phyloP scores from a whole-genome alignment of 2,329 filamentous ascomycete genomes.

The Pseudogymnoascus sp. region DNA sequence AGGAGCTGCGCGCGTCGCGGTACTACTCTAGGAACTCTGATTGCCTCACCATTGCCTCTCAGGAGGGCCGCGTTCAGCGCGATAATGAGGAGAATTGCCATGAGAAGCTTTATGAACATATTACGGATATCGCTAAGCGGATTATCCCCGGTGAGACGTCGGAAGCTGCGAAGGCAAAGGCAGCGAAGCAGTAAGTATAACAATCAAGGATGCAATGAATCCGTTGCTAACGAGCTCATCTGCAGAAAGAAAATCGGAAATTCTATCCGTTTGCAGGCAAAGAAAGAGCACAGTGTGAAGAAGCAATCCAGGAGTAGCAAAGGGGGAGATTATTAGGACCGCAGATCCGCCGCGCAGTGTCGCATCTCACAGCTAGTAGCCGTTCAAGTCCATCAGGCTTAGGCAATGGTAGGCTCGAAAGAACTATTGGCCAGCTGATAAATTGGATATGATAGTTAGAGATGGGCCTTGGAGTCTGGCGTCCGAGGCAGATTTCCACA shows the following conservation, averaged over 20 bases:
- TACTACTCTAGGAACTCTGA: constrained; percentile 24
- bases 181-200: constrained; percentile 34
- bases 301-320: constrained; percentile 16
- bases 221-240: not conserved
- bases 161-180: constrained; percentile 44
- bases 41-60: constrained; percentile 24
- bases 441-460: no score
- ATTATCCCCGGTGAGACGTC: constrained; percentile 28
- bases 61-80: constrained; percentile 20
- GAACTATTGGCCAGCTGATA: no score
- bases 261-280: constrained; percentile 20
- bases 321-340: constrained; percentile 9
- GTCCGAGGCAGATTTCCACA: no score
- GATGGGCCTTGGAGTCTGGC: no score
- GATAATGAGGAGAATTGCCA: constrained; percentile 24
- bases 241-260: constrained; percentile 25
- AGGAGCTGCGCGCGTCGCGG: constrained; percentile 18
- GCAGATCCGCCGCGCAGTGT: no score
- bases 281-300: constrained; percentile 28
- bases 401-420: no score
- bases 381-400: no score
- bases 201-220: not conserved
- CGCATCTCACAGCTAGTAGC: no score
- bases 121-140: constrained; percentile 21
- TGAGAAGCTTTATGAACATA: constrained; percentile 21